phyloP scores from a whole-genome alignment of 331 rosid species.

The Rhamnella rubrinervis region DNA sequence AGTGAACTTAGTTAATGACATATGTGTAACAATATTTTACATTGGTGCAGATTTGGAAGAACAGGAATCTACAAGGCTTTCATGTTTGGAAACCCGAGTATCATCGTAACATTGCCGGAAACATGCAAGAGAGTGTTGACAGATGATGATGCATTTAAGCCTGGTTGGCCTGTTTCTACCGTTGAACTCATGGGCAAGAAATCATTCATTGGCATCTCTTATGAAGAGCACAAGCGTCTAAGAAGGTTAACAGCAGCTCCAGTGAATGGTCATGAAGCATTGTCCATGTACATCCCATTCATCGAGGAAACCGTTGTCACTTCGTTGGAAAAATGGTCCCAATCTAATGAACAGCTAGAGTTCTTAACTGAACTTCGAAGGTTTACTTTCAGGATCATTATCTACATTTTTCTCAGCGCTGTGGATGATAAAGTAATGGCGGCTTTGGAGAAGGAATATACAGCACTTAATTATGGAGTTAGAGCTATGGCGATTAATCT shows the following conservation, averaged over 20 bases:
- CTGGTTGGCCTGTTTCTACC: slow-evolving; percentile 84
- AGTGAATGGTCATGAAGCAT: slow-evolving; percentile 73
- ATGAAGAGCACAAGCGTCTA: slow-evolving; percentile 81
- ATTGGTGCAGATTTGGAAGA: slow-evolving; percentile 53
- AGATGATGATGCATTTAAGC: slow-evolving; percentile 65
- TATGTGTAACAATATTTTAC: background rate
- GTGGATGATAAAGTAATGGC: slow-evolving; percentile 65
- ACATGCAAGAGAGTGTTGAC: slow-evolving; percentile 63
- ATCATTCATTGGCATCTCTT: slow-evolving; percentile 60
- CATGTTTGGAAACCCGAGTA: slow-evolving; percentile 84
- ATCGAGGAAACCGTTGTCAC: slow-evolving; percentile 50
- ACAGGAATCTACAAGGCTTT: slow-evolving; percentile 74
- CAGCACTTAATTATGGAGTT: slow-evolving; percentile 67
- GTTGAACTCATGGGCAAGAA: slow-evolving; percentile 73
- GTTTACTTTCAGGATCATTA: slow-evolving; percentile 77
- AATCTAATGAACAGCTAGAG: slow-evolving; percentile 56
- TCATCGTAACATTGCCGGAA: slow-evolving; percentile 73
- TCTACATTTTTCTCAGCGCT: slow-evolving; percentile 79
- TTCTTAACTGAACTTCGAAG: slow-evolving; percentile 60
- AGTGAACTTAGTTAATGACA: background rate
- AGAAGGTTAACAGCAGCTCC: slow-evolving; percentile 74
- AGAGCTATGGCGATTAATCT: slow-evolving; percentile 81
- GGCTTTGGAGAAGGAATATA: slow-evolving; percentile 75
- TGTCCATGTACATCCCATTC: slow-evolving; percentile 55
- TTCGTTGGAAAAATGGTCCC: slow-evolving; percentile 75